Base-by-base conservation (phyloP, 2,329 filamentous ascomycete genomes). In the Fusarium annulatum region DNA sequence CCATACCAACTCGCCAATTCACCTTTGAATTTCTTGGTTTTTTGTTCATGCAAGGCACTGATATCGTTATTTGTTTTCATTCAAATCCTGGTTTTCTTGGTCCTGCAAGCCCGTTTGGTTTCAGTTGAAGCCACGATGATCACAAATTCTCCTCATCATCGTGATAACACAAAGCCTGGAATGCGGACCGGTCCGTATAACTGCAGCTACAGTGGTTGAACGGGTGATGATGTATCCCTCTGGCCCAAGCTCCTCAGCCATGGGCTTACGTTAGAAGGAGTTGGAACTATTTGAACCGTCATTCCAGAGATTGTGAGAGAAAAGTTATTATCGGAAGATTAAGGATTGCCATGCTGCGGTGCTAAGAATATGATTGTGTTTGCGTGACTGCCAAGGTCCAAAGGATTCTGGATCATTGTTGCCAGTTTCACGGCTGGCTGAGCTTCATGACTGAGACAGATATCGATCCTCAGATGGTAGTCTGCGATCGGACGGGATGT, bases 171-270 rank as follows among this genome's bases (percentile, higher is more conserved):
- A 26, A 5, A 39, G 18, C 2, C 3, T 59, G 52, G 66, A 53
- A 70, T 69, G 59, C 66, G 67, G 51, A 28, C 48, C 46, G 52
- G 42, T 46, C 57, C 49, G 46, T n/a, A 30, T 18, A 53, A 15
- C 59, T 65, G 45, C 38, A 65, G 59, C 36, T 69, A 34, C 52
- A 23, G 11, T 59, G 65, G 67, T 70, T 70, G 65, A 18, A 43
- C n/a, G 36, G 59, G 67, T 30, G 52, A 69, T 43, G 30, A 19
- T 34, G 34, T n/a, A 39, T 53, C 3, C 14, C 23, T 39, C 10
- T 53, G 51, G 48, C 26, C 16, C 36, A 45, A 53, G 57, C 58
- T 53, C 34, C 42, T 61, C 34, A 11, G 43, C 43, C 23, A 33
- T 38, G 38, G 30, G 21, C 21, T 62, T 36, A 19, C 21, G 41